These are phyloP conservation scores for Lipomyces oligophaga DNA, from an alignment of 805 yeast species.

Conservation along the genomic window DNA sequence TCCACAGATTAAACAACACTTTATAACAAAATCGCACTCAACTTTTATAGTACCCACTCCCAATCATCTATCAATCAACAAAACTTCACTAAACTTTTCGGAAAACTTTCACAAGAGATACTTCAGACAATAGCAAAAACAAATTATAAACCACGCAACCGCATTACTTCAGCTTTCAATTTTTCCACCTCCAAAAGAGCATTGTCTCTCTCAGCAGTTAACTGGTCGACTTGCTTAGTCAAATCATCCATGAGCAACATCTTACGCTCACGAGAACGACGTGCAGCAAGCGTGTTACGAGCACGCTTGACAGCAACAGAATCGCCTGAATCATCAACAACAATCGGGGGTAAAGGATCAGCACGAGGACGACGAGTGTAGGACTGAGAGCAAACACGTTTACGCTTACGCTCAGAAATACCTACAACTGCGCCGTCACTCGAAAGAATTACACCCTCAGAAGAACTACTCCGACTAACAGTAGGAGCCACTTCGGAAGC, in stretches of 20 bases:
- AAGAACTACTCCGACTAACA: constrained; percentile 11
- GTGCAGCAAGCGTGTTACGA: constrained; percentile 89
- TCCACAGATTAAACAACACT: no score
- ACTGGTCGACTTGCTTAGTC: constrained; percentile 68
- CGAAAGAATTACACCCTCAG: constrained; percentile 23
- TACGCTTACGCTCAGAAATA: constrained; percentile 27
- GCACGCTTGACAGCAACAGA: constrained; percentile 83
- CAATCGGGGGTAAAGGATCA: constrained; percentile 62
- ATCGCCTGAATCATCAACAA: constrained; percentile 51
- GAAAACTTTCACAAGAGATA: no score
- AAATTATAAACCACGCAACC: constrained; percentile 9
- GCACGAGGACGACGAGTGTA: constrained; percentile 34
- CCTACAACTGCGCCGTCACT: constrained; percentile 27
- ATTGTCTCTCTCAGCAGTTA: constrained; percentile 34
- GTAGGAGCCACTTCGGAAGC: background rate
- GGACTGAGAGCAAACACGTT: constrained; percentile 26
- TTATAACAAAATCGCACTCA: background rate
- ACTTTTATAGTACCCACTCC: no score
- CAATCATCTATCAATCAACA: no score
- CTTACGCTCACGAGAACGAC: constrained; percentile 90
- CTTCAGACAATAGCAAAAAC: no score
- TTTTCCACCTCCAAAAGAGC: constrained; percentile 15
- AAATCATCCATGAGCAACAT: constrained; percentile 81
- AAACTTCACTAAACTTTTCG: no score
- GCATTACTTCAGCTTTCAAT: constrained; percentile 18